A percentile compares a stretch with the other conserved stretches of the same genome.
Conservation (phyloP, 164 flowering plant genomes). For the Cinnamomum micranthum region DNA sequence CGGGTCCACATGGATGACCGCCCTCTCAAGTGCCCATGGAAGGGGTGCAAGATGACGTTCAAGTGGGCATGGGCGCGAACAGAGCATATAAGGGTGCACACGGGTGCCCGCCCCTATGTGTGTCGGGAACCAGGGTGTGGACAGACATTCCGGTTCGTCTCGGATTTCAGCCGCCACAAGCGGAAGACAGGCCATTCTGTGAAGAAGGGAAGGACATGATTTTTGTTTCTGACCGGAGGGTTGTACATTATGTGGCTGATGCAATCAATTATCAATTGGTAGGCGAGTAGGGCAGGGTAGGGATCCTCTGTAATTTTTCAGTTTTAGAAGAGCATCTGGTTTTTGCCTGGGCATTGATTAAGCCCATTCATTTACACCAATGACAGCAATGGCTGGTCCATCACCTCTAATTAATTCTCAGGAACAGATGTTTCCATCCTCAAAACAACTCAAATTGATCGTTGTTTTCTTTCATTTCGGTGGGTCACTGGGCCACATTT, state of each 20-base stretch:
- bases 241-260: slow-evolving; percentile 17
- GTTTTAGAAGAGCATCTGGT: slow-evolving; percentile 7
- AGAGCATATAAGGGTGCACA: slow-evolving; percentile 96
- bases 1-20: slow-evolving; percentile 91
- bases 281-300: slow-evolving; percentile 7
- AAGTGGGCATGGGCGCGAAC: slow-evolving; percentile 99
- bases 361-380: slow-evolving; percentile 16
- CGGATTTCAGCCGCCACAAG: slow-evolving; percentile 99
- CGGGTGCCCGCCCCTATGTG: slow-evolving; percentile 91
- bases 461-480: too few relatives aligned
- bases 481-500: too few relatives aligned
- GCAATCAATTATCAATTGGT: slow-evolving; percentile 15
- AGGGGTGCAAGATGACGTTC: slow-evolving; percentile 96
- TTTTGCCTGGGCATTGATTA: slow-evolving; percentile 20
- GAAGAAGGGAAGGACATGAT: slow-evolving; percentile 9
- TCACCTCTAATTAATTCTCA: slow-evolving; percentile 5
- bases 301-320: slow-evolving; percentile 6
- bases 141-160: slow-evolving; percentile 94
- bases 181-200: slow-evolving; percentile 89
- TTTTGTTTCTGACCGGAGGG: slow-evolving; percentile 1
- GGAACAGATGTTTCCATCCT: not conserved
- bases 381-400: slow-evolving; percentile 14
- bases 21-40: slow-evolving; percentile 96
- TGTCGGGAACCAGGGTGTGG: slow-evolving; percentile 85
- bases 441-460: not conserved